Conservation (phyloP, 2,329 filamentous ascomycete genomes). For the Hymenoscyphus fructigenus region DNA sequence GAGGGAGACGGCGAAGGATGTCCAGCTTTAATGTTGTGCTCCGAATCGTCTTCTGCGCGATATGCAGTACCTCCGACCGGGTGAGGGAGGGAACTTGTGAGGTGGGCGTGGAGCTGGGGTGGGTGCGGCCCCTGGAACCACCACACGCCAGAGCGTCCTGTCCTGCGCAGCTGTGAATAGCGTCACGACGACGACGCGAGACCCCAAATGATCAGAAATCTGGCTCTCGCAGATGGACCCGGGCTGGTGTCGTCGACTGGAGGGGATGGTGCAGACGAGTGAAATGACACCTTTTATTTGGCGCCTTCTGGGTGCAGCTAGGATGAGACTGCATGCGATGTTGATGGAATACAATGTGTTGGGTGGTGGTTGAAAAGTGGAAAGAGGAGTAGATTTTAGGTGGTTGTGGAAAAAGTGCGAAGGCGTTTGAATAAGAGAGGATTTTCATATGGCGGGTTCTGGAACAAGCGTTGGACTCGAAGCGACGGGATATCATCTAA, state of each 20-base stretch:
- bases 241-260: not conserved
- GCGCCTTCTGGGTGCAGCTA: not conserved
- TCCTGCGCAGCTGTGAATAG: not conserved
- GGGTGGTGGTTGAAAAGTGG: not conserved
- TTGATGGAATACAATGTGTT: not conserved
- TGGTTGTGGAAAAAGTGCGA: not conserved
- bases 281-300: not conserved
- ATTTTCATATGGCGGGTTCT: constrained; percentile 1
- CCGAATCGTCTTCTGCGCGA: not conserved
- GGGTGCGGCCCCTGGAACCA: not conserved
- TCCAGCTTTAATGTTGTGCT: not conserved
- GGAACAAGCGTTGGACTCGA: constrained; percentile 4
- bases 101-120: not conserved
- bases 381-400: not conserved
- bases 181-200: constrained; percentile 5
- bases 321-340: not conserved
- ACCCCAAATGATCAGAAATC: not conserved
- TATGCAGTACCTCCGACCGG: not conserved
- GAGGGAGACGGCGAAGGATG: not conserved
- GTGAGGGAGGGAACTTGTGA: not conserved
- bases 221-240: not conserved
- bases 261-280: not conserved
- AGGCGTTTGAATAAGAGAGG: constrained; percentile 2
- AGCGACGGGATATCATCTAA: constrained; percentile 3
- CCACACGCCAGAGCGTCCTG: not conserved